These are phyloP conservation scores for Chytriomyces sp. DNA, from an alignment of 192 early-diverging fungal genomes.

Conservation along the genomic window DNA sequence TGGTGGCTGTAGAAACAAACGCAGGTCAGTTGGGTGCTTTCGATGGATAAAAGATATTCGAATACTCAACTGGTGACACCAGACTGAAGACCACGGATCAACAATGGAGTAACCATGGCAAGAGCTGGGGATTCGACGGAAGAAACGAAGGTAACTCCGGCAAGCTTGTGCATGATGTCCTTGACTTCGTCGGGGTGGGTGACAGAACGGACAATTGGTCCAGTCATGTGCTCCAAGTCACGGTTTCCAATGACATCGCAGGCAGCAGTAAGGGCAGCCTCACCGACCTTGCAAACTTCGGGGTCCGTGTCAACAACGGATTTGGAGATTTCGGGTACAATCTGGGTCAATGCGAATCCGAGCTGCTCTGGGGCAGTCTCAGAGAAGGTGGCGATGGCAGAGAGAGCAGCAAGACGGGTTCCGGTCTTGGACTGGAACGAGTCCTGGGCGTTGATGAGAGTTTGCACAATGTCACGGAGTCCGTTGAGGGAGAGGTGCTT, in stretches of 20 bases:
- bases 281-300: slow-evolving; percentile 66
- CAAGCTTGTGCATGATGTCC: slow-evolving; percentile 77
- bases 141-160: slow-evolving; percentile 77
- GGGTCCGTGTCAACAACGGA: slow-evolving; percentile 85
- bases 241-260: slow-evolving; percentile 77
- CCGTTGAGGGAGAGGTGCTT: slow-evolving; percentile 34
- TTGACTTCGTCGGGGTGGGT: slow-evolving; percentile 72
- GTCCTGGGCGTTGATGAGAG: slow-evolving; percentile 55
- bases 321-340: slow-evolving; percentile 75
- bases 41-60: slow-evolving; percentile 53
- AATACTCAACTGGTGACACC: slow-evolving; percentile 33
- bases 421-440: slow-evolving; percentile 78
- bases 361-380: slow-evolving; percentile 57
- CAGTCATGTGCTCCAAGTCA: slow-evolving; percentile 55
- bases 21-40: slow-evolving; percentile 55
- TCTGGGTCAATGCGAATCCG: slow-evolving; percentile 53
- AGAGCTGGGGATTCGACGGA: slow-evolving; percentile 77
- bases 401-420: slow-evolving; percentile 65
- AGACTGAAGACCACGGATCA: slow-evolving; percentile 64
- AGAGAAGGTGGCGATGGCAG: slow-evolving; percentile 51
- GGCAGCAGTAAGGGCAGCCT: slow-evolving; percentile 72
- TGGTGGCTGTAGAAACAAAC: slow-evolving; percentile 52
- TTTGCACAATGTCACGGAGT: slow-evolving; percentile 32
- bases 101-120: slow-evolving; percentile 79
- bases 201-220: slow-evolving; percentile 72